Conservation (phyloP, 73 alveolate genomes). For the Stentor roeselii region DNA sequence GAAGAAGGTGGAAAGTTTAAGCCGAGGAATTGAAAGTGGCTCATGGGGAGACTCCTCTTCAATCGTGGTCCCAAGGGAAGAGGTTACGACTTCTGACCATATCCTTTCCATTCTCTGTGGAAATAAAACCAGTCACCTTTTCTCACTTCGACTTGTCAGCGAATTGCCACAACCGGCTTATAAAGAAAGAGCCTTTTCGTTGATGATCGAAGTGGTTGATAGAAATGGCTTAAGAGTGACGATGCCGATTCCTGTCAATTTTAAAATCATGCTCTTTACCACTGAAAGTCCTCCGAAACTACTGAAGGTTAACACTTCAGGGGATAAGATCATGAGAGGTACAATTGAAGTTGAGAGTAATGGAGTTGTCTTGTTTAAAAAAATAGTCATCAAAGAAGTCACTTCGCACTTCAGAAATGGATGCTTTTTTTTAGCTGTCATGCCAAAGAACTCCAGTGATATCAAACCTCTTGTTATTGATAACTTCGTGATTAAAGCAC, state of each 20-base stretch:
- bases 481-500: slow-evolving; percentile 6
- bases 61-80: neutral
- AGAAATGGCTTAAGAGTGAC: neutral
- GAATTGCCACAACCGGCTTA: neutral
- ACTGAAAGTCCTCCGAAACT: slow-evolving; percentile 34
- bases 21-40: neutral
- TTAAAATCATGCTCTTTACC: slow-evolving; percentile 1
- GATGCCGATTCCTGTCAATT: neutral
- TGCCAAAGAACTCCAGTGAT: neutral
- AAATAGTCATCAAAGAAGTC: slow-evolving; percentile 32
- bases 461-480: neutral
- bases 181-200: neutral
- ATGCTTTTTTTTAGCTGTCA: slow-evolving; percentile 27
- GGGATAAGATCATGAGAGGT: slow-evolving; percentile 34
- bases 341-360: slow-evolving; percentile 19
- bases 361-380: slow-evolving; percentile 16
- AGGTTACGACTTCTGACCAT: neutral
- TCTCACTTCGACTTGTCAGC: neutral
- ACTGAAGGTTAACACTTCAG: slow-evolving; percentile 24
- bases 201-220: neutral
- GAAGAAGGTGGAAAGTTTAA: no score
- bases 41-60: neutral
- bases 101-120: neutral
- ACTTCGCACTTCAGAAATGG: slow-evolving; percentile 35
- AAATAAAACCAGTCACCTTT: neutral